phyloP scores from a whole-genome alignment of 2,329 filamentous ascomycete genomes.

The Pseudopyricularia cyperi region DNA sequence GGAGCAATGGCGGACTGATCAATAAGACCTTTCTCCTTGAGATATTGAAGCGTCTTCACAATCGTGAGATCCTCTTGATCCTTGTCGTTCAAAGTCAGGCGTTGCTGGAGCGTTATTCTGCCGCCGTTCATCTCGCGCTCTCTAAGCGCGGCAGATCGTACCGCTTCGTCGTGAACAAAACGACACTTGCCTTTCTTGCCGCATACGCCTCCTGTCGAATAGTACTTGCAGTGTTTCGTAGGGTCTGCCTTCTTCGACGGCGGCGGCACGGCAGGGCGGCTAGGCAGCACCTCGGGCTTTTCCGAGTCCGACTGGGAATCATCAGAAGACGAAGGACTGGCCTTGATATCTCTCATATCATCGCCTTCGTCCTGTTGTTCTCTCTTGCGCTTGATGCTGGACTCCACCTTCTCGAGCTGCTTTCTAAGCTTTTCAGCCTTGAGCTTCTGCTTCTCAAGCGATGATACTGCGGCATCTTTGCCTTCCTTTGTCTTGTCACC shows the following conservation, averaged over 20 bases:
- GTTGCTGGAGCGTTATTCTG: conserved; percentile 52
- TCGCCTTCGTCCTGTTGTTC: conserved; percentile 55
- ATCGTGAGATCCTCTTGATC: conserved; percentile 55
- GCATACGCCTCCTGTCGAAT: conserved; percentile 53
- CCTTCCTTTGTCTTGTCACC: conserved; percentile 45
- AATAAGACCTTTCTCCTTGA: conserved; percentile 46
- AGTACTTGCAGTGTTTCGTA: conserved; percentile 58
- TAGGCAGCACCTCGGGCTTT: conserved; percentile 44
- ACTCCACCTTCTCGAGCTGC: conserved; percentile 58
- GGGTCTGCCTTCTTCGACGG: conserved; percentile 45
- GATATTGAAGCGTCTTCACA: conserved; percentile 51
- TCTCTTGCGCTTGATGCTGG: conserved; percentile 54
- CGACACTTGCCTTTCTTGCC: conserved; percentile 66
- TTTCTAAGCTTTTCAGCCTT: conserved; percentile 49
- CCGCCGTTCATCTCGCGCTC: conserved; percentile 54
- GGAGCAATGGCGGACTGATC: conserved; percentile 1
- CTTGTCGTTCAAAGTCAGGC: conserved; percentile 53
- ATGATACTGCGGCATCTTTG: conserved; percentile 32
- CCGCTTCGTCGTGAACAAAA: conserved; percentile 53
- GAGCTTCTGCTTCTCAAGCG: conserved; percentile 39
- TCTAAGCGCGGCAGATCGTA: conserved; percentile 48
- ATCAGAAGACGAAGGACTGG: conserved; percentile 23
- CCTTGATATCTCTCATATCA: conserved; percentile 40
- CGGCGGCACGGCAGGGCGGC: conserved; percentile 29
- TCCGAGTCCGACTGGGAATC: conserved; percentile 40